phyloP scores from a whole-genome alignment of 768 basidiomycete species.

The Suillus clintonianus region DNA sequence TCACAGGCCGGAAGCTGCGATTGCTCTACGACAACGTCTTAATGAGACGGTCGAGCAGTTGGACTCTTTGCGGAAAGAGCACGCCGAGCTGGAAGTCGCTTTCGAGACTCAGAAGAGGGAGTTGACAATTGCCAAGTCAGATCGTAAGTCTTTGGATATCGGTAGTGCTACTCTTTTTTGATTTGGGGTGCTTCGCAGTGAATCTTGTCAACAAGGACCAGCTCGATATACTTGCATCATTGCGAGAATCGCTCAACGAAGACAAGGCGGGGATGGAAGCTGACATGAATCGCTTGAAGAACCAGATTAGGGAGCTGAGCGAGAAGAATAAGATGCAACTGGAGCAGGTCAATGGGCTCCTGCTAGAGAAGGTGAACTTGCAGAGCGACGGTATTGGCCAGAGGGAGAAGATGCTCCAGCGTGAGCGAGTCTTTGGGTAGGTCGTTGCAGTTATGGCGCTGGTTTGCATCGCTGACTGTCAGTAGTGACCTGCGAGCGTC shows the following conservation, averaged over 20 bases:
- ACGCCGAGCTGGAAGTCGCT: slow-evolving; percentile 71
- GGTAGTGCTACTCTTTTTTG: slow-evolving; percentile 4
- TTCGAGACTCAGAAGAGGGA: slow-evolving; percentile 64
- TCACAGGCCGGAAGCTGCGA: slow-evolving; percentile 76
- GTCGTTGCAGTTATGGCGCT: slow-evolving; percentile 19
- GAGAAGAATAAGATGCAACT: slow-evolving; percentile 92
- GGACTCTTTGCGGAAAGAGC: slow-evolving; percentile 66
- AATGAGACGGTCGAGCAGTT: slow-evolving; percentile 87
- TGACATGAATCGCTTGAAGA: slow-evolving; percentile 64
- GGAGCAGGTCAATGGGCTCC: slow-evolving; percentile 81
- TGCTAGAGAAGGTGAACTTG: slow-evolving; percentile 88
- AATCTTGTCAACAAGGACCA: slow-evolving; percentile 93
- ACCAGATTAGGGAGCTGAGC: slow-evolving; percentile 66
- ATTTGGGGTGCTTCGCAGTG: slow-evolving; percentile 47
- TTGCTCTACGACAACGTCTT: slow-evolving; percentile 83
- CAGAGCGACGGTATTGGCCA: slow-evolving; percentile 92
- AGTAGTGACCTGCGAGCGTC: slow-evolving; percentile 77
- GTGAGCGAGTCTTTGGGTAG: slow-evolving; percentile 85
- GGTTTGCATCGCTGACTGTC: not conserved
- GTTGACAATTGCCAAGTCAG: slow-evolving; percentile 81
- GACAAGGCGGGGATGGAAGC: slow-evolving; percentile 78
- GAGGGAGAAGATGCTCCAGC: slow-evolving; percentile 81
- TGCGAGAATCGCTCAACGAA: slow-evolving; percentile 87
- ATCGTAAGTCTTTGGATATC: slow-evolving; percentile 52
- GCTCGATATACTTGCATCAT: slow-evolving; percentile 80